Conservation (phyloP, 805 yeast species). For the Naumovozyma castellii region DNA sequence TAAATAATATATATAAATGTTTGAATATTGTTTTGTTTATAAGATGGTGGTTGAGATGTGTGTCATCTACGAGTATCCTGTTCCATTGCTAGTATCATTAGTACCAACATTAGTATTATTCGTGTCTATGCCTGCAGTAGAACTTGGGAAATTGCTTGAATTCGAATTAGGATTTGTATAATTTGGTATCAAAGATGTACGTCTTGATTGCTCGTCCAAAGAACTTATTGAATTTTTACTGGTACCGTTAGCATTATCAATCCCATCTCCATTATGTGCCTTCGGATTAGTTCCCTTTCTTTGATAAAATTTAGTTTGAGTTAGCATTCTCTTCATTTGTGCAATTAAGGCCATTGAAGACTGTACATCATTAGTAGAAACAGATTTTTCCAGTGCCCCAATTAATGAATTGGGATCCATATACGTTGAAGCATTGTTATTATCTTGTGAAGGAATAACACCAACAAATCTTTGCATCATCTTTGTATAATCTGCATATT, state of each 20-base stretch:
- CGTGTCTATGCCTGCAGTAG: not conserved
- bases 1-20: too few species aligned
- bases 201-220: not conserved
- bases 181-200: not conserved
- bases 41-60: too few species aligned
- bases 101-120: not conserved
- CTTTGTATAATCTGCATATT: constrained; percentile 46
- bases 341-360: constrained; percentile 15
- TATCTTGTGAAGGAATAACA: not conserved
- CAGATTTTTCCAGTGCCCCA: constrained; percentile 15
- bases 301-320: constrained; percentile 17
- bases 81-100: not conserved
- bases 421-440: not conserved
- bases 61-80: not conserved
- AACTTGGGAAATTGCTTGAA: not conserved
- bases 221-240: constrained; percentile 5
- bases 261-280: not conserved
- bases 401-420: constrained; percentile 5
- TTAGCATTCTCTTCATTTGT: constrained; percentile 17
- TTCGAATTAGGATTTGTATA: not conserved
- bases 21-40: too few species aligned
- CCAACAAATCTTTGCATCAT: constrained; percentile 1
- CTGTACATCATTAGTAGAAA: constrained; percentile 16
- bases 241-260: not conserved
- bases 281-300: constrained; percentile 22